Conservation (phyloP, 805 yeast genomes). For the Ogataea polymorpha region DNA sequence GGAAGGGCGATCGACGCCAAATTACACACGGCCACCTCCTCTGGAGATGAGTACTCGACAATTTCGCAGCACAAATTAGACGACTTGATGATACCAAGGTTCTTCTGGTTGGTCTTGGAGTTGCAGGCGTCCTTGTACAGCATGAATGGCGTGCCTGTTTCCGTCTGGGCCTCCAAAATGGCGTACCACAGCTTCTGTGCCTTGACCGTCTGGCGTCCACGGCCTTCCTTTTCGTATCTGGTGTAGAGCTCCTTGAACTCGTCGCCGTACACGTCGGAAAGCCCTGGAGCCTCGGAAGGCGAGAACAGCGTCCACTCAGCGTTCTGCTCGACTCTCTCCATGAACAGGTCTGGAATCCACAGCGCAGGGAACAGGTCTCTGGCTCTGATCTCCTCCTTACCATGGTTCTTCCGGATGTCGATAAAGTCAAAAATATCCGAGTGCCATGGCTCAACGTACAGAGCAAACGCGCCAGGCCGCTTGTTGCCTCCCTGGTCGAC, state of each 20-base stretch:
- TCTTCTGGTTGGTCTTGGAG: slow-evolving; percentile 56
- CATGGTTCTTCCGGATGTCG: slow-evolving; percentile 60
- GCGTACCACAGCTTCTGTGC: slow-evolving; percentile 63
- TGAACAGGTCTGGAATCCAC: slow-evolving; percentile 62
- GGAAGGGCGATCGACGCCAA: slow-evolving; percentile 60
- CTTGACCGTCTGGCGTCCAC: slow-evolving; percentile 47
- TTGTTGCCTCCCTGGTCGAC: slow-evolving; percentile 67
- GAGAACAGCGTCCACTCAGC: slow-evolving; percentile 58
- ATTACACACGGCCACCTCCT: slow-evolving; percentile 61
- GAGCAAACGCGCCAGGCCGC: slow-evolving; percentile 63
- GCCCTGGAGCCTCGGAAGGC: slow-evolving; percentile 58
- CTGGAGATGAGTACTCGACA: slow-evolving; percentile 57
- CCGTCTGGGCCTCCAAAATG: slow-evolving; percentile 60
- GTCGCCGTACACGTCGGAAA: slow-evolving; percentile 52
- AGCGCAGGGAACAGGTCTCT: slow-evolving; percentile 61
- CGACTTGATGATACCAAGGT: slow-evolving; percentile 57
- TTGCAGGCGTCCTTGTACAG: slow-evolving; percentile 62
- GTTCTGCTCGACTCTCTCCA: slow-evolving; percentile 57
- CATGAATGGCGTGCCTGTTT: slow-evolving; percentile 66
- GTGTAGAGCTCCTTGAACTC: slow-evolving; percentile 52
- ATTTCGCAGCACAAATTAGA: slow-evolving; percentile 63
- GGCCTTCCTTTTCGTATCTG: slow-evolving; percentile 48
- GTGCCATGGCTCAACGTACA: slow-evolving; percentile 64
- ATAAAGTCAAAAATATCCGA: slow-evolving; percentile 56
- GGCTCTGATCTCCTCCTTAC: slow-evolving; percentile 61